These are phyloP conservation scores for Kuraishia hungarica DNA, from an alignment of 805 yeast species.

Conservation along the genomic window DNA sequence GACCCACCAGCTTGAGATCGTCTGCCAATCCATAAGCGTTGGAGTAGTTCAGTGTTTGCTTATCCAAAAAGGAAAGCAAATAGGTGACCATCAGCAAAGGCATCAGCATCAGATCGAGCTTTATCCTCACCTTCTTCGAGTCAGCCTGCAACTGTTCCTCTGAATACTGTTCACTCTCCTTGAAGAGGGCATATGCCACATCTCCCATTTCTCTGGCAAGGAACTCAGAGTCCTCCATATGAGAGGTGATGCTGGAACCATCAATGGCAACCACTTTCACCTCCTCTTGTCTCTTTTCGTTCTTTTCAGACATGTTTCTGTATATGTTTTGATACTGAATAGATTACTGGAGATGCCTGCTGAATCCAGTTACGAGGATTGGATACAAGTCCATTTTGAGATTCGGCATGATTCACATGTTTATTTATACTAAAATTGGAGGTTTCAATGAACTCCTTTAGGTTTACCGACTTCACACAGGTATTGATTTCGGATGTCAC, in stretches of 20 bases:
- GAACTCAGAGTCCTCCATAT: background rate
- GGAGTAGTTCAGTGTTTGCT: conserved; percentile 41
- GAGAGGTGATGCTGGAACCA: background rate
- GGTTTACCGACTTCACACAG: background rate
- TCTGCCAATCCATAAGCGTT: conserved; percentile 41
- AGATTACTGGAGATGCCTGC: background rate
- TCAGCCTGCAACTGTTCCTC: conserved; percentile 3
- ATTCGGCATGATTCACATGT: background rate
- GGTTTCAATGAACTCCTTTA: background rate
- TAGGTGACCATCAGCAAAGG: conserved; percentile 43
- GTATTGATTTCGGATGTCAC: no score
- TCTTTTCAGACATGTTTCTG: background rate
- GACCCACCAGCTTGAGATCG: conserved; percentile 36
- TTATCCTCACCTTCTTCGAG: conserved; percentile 15
- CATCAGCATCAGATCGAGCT: conserved; percentile 41
- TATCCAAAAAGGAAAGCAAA: conserved; percentile 54
- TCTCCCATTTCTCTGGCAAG: background rate
- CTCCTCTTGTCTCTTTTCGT: background rate
- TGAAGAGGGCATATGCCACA: conserved; percentile 3
- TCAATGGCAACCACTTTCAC: background rate
- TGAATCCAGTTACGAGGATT: background rate
- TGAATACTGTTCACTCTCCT: conserved; percentile 2
- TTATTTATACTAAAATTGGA: background rate
- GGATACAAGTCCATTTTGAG: background rate
- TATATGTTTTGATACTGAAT: no score